Evolutionary conservation across 1,284 basidiomycete species (phyloP).

Genomic region (Sanghuangporus weigelae): DNA sequence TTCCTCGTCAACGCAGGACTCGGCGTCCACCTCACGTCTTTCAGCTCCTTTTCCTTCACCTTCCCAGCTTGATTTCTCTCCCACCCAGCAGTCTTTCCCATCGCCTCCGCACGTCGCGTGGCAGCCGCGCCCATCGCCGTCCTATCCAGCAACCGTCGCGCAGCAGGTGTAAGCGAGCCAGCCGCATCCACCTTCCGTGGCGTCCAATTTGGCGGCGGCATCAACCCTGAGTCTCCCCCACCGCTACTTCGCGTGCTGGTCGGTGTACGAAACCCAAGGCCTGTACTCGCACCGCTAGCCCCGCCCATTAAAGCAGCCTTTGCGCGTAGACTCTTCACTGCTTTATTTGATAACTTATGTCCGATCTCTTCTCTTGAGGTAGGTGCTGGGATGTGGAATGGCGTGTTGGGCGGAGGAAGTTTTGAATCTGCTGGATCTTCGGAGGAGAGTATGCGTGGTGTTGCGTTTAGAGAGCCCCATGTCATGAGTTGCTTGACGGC

Average conservation of each 20-base stretch:
- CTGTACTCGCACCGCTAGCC: constrained; percentile 26
- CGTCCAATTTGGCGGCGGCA: constrained; percentile 70
- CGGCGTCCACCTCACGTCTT: constrained; percentile 73
- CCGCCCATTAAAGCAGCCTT: constrained; percentile 57
- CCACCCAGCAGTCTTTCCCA: constrained; percentile 62
- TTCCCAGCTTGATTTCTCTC: constrained; percentile 31
- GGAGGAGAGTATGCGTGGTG: constrained; percentile 75
- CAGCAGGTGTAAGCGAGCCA: constrained; percentile 79
- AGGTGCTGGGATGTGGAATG: constrained; percentile 68
- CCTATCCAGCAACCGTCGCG: constrained; percentile 64
- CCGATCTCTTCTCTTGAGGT: constrained; percentile 74
- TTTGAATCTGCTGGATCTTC: constrained; percentile 44
- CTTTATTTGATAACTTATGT: constrained; percentile 69
- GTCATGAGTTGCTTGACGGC: constrained; percentile 89
- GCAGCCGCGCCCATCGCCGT: constrained; percentile 59
- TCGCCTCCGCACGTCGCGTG: constrained; percentile 59
- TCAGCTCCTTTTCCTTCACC: constrained; percentile 53
- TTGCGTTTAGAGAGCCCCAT: constrained; percentile 85
- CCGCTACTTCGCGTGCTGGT: constrained; percentile 26
- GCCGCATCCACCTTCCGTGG: constrained; percentile 57
- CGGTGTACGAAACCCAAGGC: constrained; percentile 34
- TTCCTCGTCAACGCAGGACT: constrained; percentile 48
- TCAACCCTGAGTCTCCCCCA: constrained; percentile 35
- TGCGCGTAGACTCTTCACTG: constrained; percentile 61
- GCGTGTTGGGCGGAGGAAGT: constrained; percentile 45